Evolutionary conservation across 371 early-diverging fungal species (phyloP).

Genomic region (Dichotomocladium elegans): DNA sequence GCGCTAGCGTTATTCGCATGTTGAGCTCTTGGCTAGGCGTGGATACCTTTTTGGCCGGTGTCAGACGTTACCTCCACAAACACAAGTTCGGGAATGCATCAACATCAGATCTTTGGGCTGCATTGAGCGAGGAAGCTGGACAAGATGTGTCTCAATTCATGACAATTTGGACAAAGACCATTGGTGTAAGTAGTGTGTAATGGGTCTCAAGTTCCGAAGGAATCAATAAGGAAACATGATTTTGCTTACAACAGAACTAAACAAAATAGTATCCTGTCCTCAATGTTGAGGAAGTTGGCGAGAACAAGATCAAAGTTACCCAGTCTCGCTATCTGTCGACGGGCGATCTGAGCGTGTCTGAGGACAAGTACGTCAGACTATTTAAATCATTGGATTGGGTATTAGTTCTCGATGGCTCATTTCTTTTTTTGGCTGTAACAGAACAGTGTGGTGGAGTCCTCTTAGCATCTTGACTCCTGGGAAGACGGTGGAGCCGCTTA

Average conservation of each 20-base stretch:
- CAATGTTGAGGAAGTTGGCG: conserved; percentile 46
- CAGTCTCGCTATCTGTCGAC: conserved; percentile 78
- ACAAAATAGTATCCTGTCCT: conserved; percentile 77
- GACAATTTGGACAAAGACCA: conserved; percentile 79
- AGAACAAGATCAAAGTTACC: conserved; percentile 51
- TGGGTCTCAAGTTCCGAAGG: no score
- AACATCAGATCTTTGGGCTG: conserved; percentile 81
- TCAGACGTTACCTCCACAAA: conserved; percentile 75
- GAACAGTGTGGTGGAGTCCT: conserved; percentile 58
- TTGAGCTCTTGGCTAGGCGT: conserved; percentile 60
- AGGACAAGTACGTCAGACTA: conserved; percentile 44
- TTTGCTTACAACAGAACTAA: no score
- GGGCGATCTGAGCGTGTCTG: conserved; percentile 63
- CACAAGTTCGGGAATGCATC: conserved; percentile 79
- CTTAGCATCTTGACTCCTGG: conserved; percentile 43
- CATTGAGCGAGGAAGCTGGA: conserved; percentile 68
- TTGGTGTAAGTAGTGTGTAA: conserved; percentile 63
- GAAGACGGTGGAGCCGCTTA: conserved; percentile 26
- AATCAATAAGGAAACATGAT: no score
- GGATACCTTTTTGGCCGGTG: conserved; percentile 64
- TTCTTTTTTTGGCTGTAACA: no score
- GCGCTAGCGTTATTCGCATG: conserved; percentile 92
- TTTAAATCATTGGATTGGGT: no score
- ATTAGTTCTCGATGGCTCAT: no score
- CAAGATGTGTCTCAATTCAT: conserved; percentile 72